A percentile compares a stretch with the other conserved stretches of the same genome.
Conservation (phyloP, 805 yeast genomes). For the Metschnikowia proteae region DNA sequence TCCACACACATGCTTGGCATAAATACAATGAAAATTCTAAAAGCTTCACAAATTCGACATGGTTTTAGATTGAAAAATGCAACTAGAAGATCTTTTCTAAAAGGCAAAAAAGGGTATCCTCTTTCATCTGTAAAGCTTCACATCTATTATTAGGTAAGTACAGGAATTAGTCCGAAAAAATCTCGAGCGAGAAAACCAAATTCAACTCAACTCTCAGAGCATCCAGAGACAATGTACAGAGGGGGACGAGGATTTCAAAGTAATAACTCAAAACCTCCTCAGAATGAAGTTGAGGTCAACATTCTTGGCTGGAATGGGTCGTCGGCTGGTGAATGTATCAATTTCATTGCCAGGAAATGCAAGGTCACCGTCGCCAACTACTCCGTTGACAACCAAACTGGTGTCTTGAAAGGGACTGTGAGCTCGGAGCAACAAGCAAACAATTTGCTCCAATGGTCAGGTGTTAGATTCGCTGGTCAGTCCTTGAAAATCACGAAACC, state of each 20-base stretch:
- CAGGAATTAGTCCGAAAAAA: slow-evolving; percentile 4
- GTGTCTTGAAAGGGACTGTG: slow-evolving; percentile 59
- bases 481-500: slow-evolving; percentile 50
- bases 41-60: not conserved
- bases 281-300: slow-evolving; percentile 13
- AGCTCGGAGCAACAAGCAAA: slow-evolving; percentile 53
- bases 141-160: not conserved
- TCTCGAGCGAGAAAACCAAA: not conserved
- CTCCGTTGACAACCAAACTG: slow-evolving; percentile 44
- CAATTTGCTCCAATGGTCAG: slow-evolving; percentile 57
- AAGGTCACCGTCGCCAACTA: slow-evolving; percentile 52
- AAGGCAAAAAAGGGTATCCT: not conserved
- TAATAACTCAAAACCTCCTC: slow-evolving; percentile 5
- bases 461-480: slow-evolving; percentile 80
- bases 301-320: slow-evolving; percentile 76
- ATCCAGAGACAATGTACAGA: slow-evolving; percentile 6
- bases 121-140: not conserved
- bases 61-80: not conserved
- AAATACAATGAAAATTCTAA: not conserved
- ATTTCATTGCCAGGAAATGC: slow-evolving; percentile 67
- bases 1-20: not conserved
- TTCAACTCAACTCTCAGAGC: not conserved
- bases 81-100: not conserved
- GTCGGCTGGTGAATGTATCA: slow-evolving; percentile 58
- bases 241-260: slow-evolving; percentile 17